phyloP scores from a whole-genome alignment of 345 rosid genomes.

The Euclidium syriacum region DNA sequence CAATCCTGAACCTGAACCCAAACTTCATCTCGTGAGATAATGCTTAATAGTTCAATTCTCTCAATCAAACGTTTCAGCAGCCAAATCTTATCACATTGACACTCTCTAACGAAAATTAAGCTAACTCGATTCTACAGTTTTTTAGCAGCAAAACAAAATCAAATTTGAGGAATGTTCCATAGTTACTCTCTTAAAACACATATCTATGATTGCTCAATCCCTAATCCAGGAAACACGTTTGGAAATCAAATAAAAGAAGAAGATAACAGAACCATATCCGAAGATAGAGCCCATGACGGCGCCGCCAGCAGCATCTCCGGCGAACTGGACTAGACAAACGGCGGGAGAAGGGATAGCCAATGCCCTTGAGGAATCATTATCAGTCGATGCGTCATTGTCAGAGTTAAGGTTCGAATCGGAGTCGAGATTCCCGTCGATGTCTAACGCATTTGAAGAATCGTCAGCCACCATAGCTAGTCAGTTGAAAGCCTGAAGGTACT shows the following conservation, averaged over 20 bases:
- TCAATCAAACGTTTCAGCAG: neutral
- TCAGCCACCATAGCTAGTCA: conserved; percentile 36
- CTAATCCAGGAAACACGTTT: neutral
- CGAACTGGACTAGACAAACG: conserved; percentile 68
- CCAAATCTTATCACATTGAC: conserved; percentile 6
- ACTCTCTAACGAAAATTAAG: neutral
- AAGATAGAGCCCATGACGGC: conserved; percentile 84
- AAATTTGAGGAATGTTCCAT: neutral
- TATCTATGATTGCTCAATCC: neutral
- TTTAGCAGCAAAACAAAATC: neutral
- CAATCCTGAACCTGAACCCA: conserved; percentile 69
- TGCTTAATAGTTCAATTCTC: neutral
- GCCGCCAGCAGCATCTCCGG: conserved; percentile 79
- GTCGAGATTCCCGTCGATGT: conserved; percentile 20
- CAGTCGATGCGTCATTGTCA: conserved; percentile 20
- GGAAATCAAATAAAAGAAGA: neutral
- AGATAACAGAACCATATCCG: conserved; percentile 57
- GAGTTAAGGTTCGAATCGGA: conserved; percentile 25
- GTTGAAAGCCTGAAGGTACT: neutral
- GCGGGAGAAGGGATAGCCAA: conserved; percentile 45
- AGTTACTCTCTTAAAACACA: neutral
- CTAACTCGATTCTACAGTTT: neutral
- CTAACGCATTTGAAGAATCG: conserved; percentile 36
- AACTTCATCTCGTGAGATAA: neutral
- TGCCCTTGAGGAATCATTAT: conserved; percentile 36